Evolutionary conservation across 805 yeast genomes (phyloP).

Genomic region (Saturnispora silvae): DNA sequence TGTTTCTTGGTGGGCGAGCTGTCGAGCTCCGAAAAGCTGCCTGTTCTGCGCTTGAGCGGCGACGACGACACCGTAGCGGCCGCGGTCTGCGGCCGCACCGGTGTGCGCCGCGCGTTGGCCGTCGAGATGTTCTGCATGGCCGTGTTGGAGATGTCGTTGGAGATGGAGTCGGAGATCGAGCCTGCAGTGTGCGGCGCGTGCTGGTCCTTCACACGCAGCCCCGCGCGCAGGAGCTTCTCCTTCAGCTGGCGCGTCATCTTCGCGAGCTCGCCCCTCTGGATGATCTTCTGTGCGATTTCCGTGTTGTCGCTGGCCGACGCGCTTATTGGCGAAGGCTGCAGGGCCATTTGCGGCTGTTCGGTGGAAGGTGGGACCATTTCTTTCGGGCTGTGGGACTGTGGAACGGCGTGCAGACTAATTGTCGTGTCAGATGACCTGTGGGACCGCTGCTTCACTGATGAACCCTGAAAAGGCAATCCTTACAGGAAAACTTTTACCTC

Average conservation of each 20-base stretch:
- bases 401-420: background rate
- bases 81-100: background rate
- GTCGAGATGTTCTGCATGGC: constrained; percentile 14
- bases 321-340: constrained; percentile 5
- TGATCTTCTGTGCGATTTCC: constrained; percentile 32
- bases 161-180: constrained; percentile 14
- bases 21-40: constrained; percentile 10
- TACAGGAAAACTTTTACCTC: background rate
- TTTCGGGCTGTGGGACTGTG: background rate
- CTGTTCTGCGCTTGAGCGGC: constrained; percentile 22
- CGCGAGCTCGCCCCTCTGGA: constrained; percentile 36
- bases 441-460: background rate
- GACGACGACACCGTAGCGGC: constrained; percentile 14
- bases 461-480: background rate
- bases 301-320: constrained; percentile 24
- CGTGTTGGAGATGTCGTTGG: constrained; percentile 13
- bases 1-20: constrained; percentile 22
- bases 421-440: background rate
- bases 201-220: constrained; percentile 27
- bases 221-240: constrained; percentile 32
- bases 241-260: constrained; percentile 35
- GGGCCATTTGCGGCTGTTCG: background rate
- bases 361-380: constrained; percentile 5
- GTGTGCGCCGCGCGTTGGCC: constrained; percentile 1
- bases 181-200: constrained; percentile 5